Percentiles rank a stretch among this genome's conserved stretches.
Conservation (phyloP, 2,329 filamentous ascomycete species). For the Lachnellula occidentalis region DNA sequence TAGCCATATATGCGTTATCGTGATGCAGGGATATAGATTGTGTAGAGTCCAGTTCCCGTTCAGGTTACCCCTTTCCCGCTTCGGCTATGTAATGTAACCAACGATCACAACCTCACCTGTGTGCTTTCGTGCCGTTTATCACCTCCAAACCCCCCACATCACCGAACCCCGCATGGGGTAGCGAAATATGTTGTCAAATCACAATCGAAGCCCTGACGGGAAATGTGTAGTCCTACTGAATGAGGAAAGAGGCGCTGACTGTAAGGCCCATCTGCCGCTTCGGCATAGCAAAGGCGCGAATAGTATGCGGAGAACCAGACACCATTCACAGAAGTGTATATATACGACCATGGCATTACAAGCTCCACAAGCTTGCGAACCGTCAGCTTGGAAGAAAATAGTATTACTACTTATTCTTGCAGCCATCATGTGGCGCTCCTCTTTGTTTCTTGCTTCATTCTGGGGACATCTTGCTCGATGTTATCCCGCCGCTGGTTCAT, state of each 20-base stretch:
- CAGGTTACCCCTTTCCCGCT: neutral
- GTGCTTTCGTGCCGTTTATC: neutral
- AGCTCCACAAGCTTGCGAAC: neutral
- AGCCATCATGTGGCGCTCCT: conserved; percentile 5
- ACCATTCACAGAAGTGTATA: neutral
- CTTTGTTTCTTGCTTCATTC: conserved; percentile 2
- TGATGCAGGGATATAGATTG: neutral
- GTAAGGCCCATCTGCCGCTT: conserved; percentile 5
- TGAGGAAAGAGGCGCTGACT: neutral
- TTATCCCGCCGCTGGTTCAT: neutral
- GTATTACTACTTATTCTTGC: neutral
- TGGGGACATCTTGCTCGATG: conserved; percentile 2
- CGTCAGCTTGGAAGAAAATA: neutral
- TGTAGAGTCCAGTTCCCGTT: neutral
- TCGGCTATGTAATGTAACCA: neutral
- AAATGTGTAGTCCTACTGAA: conserved; percentile 3
- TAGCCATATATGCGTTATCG: neutral
- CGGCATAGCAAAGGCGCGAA: neutral
- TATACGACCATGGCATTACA: neutral
- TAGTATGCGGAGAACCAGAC: neutral
- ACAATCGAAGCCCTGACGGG: neutral
- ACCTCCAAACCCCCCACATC: neutral
- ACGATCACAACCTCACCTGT: neutral
- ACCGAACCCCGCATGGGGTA: neutral
- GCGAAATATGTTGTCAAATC: neutral